Base-by-base conservation (phyloP, 768 basidiomycete species). In the Suillus weaverae region DNA sequence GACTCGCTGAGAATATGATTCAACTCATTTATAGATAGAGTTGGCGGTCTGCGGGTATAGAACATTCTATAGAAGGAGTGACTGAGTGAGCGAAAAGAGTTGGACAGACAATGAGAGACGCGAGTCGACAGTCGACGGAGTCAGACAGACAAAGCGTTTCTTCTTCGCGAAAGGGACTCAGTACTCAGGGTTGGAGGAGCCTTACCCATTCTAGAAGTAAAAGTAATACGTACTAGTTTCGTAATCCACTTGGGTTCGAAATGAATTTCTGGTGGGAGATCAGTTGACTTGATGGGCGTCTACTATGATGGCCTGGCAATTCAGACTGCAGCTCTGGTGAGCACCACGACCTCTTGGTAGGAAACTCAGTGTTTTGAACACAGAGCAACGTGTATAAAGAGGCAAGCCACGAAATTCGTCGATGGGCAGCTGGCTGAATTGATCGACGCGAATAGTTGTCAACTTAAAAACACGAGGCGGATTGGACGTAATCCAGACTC, bases 1-100 rank as follows among this genome's bases (percentile, higher is more conserved):
- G 76, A 77, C 70, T 76, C 76, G 70, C 69, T 67, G 65, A 77
- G 68, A 69, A 77, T 71, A 64, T 74, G 75, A 66, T 72, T 77
- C 46, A 77, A 77, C 68, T 76, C 76, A 53, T 63, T 74, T 61
- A 77, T 43, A 4, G 74, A 64, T 62, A 75, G 67, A 30, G 76
- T 74, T 20, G 62, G 62, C 4, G 57, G 57, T 20, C 57, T 59
- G 57, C 38, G 57, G 39, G 57, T 59, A 59, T 30, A 43, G 57
- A 59, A 59, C 57, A 59, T 59, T 59, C 57, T 41, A 59, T 11
- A 10, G 57, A 41, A 59, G 16, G 57, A 41, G 30, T 3, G 39
- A 41, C 16, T 20, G 38, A 59, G 39, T 30, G 57, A 59, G 18
- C 32, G 41, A 13, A 20, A 20, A 11, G 57, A 59, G 39, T 43